phyloP scores from a whole-genome alignment of 73 alveolate genomes.

The Loxodes magnus region DNA sequence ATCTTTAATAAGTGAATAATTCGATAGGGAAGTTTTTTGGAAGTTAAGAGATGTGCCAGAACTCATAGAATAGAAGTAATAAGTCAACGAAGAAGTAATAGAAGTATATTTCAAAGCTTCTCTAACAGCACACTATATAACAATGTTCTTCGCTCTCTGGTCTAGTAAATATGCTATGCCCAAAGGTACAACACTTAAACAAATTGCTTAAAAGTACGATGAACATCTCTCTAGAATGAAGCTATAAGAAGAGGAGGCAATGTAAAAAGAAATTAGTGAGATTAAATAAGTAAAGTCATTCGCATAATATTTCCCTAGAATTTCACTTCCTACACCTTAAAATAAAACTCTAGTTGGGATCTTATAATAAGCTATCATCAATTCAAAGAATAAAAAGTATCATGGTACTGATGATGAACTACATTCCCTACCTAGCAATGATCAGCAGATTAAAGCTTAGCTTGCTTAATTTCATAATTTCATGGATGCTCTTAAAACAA shows the following conservation, averaged over 20 bases:
- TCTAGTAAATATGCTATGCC: constrained; percentile 30
- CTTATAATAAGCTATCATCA: constrained; percentile 71
- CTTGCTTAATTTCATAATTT: constrained; percentile 39
- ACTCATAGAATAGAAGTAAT: constrained; percentile 45
- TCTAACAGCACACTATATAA: constrained; percentile 66
- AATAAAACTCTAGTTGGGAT: constrained; percentile 50
- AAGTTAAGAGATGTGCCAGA: constrained; percentile 81
- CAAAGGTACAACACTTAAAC: too few species aligned
- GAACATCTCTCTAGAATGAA: constrained; percentile 51
- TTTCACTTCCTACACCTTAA: constrained; percentile 46
- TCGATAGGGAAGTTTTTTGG: constrained; percentile 94
- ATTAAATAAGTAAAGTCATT: constrained; percentile 53
- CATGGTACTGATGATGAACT: constrained; percentile 83
- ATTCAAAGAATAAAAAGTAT: constrained; percentile 70
- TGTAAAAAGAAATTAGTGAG: constrained; percentile 49
- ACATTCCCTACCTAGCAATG: constrained; percentile 57
- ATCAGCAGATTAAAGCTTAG: constrained; percentile 37
- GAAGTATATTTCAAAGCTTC: constrained; percentile 83
- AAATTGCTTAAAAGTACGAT: constrained; percentile 57
- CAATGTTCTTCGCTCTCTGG: constrained; percentile 55
- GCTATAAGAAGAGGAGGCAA: constrained; percentile 51
- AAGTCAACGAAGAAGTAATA: constrained; percentile 44
- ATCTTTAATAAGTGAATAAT: constrained; percentile 68
- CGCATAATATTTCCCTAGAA: constrained; percentile 51
- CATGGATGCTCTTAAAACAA: constrained; percentile 53